Base-by-base conservation (phyloP, 306 rosid genomes). In the Vicia sativa region DNA sequence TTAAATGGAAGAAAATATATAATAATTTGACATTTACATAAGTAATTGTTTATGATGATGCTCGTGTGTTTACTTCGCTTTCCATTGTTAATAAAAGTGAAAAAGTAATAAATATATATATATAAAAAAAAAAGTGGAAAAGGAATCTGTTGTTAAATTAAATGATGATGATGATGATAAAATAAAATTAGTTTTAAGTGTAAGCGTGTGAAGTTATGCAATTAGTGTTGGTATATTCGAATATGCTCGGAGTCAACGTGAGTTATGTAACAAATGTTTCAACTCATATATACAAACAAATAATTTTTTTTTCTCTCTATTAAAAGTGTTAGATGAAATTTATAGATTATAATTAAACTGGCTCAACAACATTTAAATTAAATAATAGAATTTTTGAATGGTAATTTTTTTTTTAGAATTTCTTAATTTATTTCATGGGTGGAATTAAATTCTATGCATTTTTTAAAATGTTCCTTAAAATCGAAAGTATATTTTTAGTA, bases 201-300 rank as follows among this genome's bases (percentile, higher is more conserved):
- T 18, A 18, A 49, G 55, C 55, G 55, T 49, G 23, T 15, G 10
- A 46, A 46, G 0, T 21, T 21, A 54, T 54, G 18, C 28, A 34
- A 26, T 54, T 54, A 25, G 16, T 54, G 18, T 54, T 54, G 37
- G 61, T 13, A 54, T 54, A 54, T 54, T 25, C 38, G 38, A 55
- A 25, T 55, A 54, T 54, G 37, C 38, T 54, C 0, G 12, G 61
- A 55, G 25, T 12, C 61, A 2, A 26, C 21, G 16, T 6, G 0
- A 54, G 60, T 54, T 35, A 12, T 15, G 16, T 11, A 53, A 54
- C 2, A 25, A 11, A 26, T 25, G 25, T 54, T 25, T 25, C 5
- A 25, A 16, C 7, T 5, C 37, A 54, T 11, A 12, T 23, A 25
- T 54, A 53, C 12, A 21, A 53, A 53, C 4, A 8, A 11, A 50